Base-by-base conservation (phyloP, 208 protist species). In the Zelonia costaricensis region DNA sequence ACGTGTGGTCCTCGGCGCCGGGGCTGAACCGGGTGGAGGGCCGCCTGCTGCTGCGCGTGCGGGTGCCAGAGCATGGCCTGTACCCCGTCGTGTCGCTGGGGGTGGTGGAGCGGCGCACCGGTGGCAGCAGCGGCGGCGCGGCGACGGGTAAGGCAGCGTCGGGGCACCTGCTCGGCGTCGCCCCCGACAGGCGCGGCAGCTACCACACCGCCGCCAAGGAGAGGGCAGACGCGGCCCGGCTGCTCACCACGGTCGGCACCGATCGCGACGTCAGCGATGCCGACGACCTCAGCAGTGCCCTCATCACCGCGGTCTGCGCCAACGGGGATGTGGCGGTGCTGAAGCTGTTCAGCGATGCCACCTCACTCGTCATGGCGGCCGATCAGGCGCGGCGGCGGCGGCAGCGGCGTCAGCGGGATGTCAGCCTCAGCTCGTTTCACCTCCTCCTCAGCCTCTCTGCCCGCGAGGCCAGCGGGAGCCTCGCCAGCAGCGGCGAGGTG, bases 1-100 rank as follows among this genome's bases (percentile, higher is more conserved):
- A 84, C 64, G 80, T 94, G 20, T 94, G 88, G 84, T 63, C 78
- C 18, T 56, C 84, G 2, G 38, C 69, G n/a, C 88, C 88, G 0
- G 88, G 82, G 6, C 23, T 91, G 10, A 80, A 86, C 58, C 71
- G 60, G 4, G 67, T 80, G 10, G 74, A 82, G 36, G 88, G 88
- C 7, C 74, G 67, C 16, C 62, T 94, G 28, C 64, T 94, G 22
- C 67, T 71, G 42, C 75, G 76, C 28, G 43, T 92, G 44, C 67
- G 56, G 35, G 80, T 85, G 23, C 67, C 80, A 2, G 31, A 47
- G 39, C 55, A 71, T 4, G 80, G 76, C 25, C 42, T 69, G 10
- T 88, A 87, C 60, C 82, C 88, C 0, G 71, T 94, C 31, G 60
- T 91, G 27, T 67, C 69, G 12, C 36, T 92, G 13, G 54, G 20